Conservation (phyloP, 2,329 filamentous ascomycete genomes). For the Moelleriella libera region DNA sequence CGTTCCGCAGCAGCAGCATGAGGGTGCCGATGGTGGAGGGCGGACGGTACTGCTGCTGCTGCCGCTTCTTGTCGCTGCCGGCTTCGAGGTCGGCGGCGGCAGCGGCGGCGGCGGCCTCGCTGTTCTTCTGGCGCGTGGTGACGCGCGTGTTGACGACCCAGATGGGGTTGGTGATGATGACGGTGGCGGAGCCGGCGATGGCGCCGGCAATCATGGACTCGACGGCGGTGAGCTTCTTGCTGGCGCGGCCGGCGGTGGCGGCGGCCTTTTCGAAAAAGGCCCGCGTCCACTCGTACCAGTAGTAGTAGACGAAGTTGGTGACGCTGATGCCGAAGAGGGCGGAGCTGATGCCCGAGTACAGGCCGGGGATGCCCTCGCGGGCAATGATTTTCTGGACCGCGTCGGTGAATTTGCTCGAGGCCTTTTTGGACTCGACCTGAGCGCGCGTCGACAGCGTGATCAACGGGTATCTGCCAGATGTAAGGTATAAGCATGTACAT, state of each 20-base stretch:
- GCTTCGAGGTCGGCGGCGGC: conserved; percentile 19
- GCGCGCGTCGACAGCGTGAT: conserved; percentile 95
- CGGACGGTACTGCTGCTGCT: conserved; percentile 15
- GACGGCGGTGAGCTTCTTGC: conserved; percentile 73
- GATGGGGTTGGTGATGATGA: conserved; percentile 94
- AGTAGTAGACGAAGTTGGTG: conserved; percentile 99
- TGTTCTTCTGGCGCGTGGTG: conserved; percentile 65
- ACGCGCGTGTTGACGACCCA: conserved; percentile 99
- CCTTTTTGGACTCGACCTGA: conserved; percentile 92
- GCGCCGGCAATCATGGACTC: conserved; percentile 95
- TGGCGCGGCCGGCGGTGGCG: conserved; percentile 54
- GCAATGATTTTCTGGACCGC: conserved; percentile 78
- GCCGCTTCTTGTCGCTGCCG: conserved; percentile 9
- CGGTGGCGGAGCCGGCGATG: conserved; percentile 83
- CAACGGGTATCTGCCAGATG: conserved; percentile 61
- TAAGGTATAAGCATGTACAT: background rate
- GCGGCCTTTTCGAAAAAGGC: conserved; percentile 74
- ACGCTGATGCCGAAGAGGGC: conserved; percentile 95
- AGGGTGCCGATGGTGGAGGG: conserved; percentile 73
- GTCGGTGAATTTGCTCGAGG: conserved; percentile 69
- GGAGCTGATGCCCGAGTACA: conserved; percentile 87
- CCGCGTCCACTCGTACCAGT: conserved; percentile 98
- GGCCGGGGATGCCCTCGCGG: conserved; percentile 75
- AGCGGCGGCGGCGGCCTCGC: conserved; percentile 16
- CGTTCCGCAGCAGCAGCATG: conserved; percentile 63